phyloP scores from a whole-genome alignment of 1,284 basidiomycete genomes.

The Pyrrhoderma lamaoense region DNA sequence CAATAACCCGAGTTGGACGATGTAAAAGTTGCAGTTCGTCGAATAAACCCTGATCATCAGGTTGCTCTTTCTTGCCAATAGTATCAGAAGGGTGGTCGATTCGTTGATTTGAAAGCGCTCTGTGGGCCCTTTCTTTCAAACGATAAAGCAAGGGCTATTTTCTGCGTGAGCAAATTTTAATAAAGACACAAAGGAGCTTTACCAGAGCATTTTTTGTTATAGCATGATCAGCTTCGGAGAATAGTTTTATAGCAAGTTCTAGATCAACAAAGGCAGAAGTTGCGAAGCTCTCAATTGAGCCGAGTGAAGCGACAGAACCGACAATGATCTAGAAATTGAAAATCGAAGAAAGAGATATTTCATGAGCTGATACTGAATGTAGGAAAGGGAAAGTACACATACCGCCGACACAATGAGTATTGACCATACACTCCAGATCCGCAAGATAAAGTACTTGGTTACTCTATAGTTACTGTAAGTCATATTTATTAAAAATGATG shows the following conservation, averaged over 20 bases:
- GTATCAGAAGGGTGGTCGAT: background rate
- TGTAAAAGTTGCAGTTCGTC: constrained; percentile 5
- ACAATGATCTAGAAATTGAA: constrained; percentile 15
- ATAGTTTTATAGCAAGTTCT: constrained; percentile 9
- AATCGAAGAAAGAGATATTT: background rate
- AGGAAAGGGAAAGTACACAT: background rate
- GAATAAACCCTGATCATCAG: background rate
- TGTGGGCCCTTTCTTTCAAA: constrained; percentile 4
- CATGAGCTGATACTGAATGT: too few relatives aligned
- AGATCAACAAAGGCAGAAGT: constrained; percentile 18
- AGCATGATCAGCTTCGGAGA: constrained; percentile 1
- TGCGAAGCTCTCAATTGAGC: constrained; percentile 17
- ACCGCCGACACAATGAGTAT: constrained; percentile 1
- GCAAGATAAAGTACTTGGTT: background rate
- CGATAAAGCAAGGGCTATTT: constrained; percentile 6
- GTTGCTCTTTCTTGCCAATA: background rate
- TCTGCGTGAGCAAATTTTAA: background rate
- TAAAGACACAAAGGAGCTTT: background rate
- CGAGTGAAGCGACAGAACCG: constrained; percentile 18
- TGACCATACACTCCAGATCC: constrained; percentile 9
- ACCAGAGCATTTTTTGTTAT: constrained; percentile 10
- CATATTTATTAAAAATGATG: constrained; percentile 8
- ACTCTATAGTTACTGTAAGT: background rate
- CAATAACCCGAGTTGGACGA: constrained; percentile 4
- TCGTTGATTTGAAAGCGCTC: background rate